phyloP scores from a whole-genome alignment of 352 stramenopile genomes.

The Peronospora destructor region DNA sequence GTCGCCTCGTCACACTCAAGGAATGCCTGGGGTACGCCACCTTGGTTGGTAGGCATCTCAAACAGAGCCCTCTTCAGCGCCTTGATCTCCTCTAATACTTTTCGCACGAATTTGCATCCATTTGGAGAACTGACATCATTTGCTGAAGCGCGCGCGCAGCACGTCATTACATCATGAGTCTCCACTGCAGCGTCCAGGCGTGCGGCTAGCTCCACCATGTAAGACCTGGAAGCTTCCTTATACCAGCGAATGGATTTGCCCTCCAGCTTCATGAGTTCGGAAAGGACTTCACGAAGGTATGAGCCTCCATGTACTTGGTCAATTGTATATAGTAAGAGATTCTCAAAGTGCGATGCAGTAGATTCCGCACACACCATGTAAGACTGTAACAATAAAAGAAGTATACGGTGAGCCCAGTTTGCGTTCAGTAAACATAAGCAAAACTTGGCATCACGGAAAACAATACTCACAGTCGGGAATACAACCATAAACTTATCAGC shows the following conservation, averaged over 20 bases:
- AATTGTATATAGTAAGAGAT: conserved; percentile 44
- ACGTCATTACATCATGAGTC: conserved; percentile 39
- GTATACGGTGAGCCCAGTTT: not conserved
- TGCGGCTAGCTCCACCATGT: conserved; percentile 56
- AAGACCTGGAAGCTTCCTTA: conserved; percentile 50
- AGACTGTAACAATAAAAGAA: conserved; percentile 32
- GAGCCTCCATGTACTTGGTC: conserved; percentile 34
- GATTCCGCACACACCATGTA: conserved; percentile 45
- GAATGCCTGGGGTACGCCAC: conserved; percentile 62
- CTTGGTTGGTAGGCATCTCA: conserved; percentile 64
- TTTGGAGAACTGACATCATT: conserved; percentile 2
- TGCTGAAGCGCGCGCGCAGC: conserved; percentile 31
- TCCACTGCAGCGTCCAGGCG: conserved; percentile 40
- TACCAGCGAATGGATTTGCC: conserved; percentile 68
- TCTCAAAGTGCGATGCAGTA: conserved; percentile 32
- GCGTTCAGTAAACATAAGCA: not conserved
- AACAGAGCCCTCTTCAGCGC: conserved; percentile 53
- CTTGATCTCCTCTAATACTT: conserved; percentile 43
- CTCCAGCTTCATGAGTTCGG: conserved; percentile 62
- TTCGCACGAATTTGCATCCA: conserved; percentile 42
- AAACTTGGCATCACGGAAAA: not conserved
- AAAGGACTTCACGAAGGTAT: conserved; percentile 46
- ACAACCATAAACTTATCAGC: conserved; percentile 53
- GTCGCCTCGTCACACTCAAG: conserved; percentile 62
- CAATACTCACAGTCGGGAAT: conserved; percentile 50